phyloP scores from a whole-genome alignment of 169 alveolate species.

The Cryptosporidium parvum region DNA sequence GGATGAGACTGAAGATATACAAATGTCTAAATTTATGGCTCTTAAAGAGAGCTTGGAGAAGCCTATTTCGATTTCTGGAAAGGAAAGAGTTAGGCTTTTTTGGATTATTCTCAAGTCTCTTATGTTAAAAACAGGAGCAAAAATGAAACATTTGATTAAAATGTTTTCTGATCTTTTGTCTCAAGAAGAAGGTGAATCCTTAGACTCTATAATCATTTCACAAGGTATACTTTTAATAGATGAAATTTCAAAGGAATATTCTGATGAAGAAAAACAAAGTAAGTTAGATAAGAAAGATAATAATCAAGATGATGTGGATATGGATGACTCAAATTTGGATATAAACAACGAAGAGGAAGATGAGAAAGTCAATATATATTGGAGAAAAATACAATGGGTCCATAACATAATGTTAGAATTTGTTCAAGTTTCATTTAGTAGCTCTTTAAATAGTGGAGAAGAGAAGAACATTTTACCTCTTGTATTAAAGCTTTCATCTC shows the following conservation, averaged over 20 bases:
- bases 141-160: background rate
- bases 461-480: background rate
- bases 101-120: constrained; percentile 33
- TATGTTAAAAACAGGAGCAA: constrained; percentile 27
- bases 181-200: background rate
- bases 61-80: background rate
- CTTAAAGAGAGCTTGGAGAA: background rate
- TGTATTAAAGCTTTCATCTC: constrained; percentile 12
- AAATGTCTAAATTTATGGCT: background rate
- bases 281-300: background rate
- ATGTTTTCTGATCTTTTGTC: constrained; percentile 12
- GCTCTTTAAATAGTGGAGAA: background rate
- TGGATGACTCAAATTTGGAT: background rate
- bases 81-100: constrained; percentile 29
- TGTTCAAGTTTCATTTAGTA: constrained; percentile 9
- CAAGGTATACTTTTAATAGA: constrained; percentile 21
- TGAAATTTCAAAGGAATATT: background rate
- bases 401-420: constrained; percentile 52
- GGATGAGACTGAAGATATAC: background rate
- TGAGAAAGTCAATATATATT: constrained; percentile 10
- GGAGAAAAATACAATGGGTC: constrained; percentile 59
- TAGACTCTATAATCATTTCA: constrained; percentile 5
- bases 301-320: background rate
- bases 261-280: background rate
- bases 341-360: background rate